These are phyloP conservation scores for Delitschia confertaspora DNA, from an alignment of 495 filamentous ascomycete species.

Conservation along the genomic window DNA sequence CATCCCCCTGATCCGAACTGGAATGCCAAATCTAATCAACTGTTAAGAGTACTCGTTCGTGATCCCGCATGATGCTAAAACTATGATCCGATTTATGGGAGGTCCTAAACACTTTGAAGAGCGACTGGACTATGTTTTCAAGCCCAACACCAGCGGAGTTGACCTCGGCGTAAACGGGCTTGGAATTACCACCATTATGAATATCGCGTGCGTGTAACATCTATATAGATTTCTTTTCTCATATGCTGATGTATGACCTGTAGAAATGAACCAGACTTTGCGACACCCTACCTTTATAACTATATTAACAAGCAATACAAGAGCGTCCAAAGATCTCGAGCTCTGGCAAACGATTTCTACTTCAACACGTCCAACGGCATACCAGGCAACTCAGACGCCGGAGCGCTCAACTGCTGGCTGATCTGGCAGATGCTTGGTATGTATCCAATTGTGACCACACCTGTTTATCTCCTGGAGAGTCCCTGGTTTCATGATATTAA, in stretches of 20 bases:
- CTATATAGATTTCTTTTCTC: background rate
- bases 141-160: slow-evolving; percentile 28
- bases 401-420: slow-evolving; percentile 32
- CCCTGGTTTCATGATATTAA: slow-evolving; percentile 35
- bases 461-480: slow-evolving; percentile 31
- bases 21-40: slow-evolving; percentile 36
- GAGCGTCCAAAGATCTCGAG: slow-evolving; percentile 26
- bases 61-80: slow-evolving; percentile 31
- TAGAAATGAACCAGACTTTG: slow-evolving; percentile 35
- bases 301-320: slow-evolving; percentile 33
- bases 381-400: slow-evolving; percentile 34
- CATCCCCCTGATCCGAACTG: slow-evolving; percentile 60
- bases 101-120: slow-evolving; percentile 28
- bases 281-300: slow-evolving; percentile 34
- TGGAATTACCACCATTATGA: slow-evolving; percentile 31
- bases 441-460: slow-evolving; percentile 33
- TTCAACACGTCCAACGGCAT: slow-evolving; percentile 29
- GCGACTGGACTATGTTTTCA: slow-evolving; percentile 33
- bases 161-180: slow-evolving; percentile 31
- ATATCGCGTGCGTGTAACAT: slow-evolving; percentile 30
- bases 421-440: slow-evolving; percentile 35
- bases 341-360: slow-evolving; percentile 30
- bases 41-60: slow-evolving; percentile 31
- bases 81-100: slow-evolving; percentile 34
- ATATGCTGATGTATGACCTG: no score